These are phyloP conservation scores for Macaranga tanarius DNA, from an alignment of 441 rosid species.

Conservation along the genomic window DNA sequence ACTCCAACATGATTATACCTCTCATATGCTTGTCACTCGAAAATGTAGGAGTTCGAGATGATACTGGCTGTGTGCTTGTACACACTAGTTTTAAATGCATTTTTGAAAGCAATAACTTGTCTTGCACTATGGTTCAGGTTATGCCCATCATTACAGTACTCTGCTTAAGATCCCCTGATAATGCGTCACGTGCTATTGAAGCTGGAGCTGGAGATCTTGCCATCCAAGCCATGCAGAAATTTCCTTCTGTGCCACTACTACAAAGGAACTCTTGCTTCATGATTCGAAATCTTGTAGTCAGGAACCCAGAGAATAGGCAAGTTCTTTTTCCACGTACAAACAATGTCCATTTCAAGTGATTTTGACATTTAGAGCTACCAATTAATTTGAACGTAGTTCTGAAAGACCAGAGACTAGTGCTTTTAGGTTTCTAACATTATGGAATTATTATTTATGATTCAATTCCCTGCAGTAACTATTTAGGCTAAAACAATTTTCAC, in stretches of 20 bases:
- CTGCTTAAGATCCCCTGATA: conserved; percentile 85
- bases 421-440: neutral
- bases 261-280: conserved; percentile 78
- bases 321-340: neutral
- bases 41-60: neutral
- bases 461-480: neutral
- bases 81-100: neutral
- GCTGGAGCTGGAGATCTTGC: conserved; percentile 96
- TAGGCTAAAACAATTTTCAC: neutral
- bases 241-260: conserved; percentile 67
- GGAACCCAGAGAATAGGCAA: conserved; percentile 88
- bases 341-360: neutral
- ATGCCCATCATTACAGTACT: conserved; percentile 70
- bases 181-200: conserved; percentile 80
- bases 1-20: neutral
- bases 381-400: neutral
- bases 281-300: conserved; percentile 83
- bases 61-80: neutral
- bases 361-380: neutral
- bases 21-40: neutral
- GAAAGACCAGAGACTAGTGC: neutral
- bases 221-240: conserved; percentile 79
- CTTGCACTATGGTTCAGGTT: conserved; percentile 45
- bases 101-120: neutral
- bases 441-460: neutral